phyloP scores from a whole-genome alignment of 495 filamentous ascomycete genomes.

The Tricharina praecox region DNA sequence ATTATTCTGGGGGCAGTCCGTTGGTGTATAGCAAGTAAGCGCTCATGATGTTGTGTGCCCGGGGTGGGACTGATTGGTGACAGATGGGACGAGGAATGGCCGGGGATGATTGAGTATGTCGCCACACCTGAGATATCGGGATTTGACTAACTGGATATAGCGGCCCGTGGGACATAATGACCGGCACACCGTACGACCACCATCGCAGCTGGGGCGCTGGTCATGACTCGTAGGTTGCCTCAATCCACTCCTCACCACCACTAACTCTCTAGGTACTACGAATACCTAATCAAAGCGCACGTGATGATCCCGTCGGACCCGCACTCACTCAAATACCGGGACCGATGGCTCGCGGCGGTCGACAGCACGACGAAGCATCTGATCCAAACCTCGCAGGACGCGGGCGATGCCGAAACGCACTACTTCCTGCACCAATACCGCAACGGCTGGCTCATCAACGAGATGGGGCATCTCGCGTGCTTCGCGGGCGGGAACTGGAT shows the following conservation, averaged over 20 bases:
- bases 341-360: conserved; percentile 28
- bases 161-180: conserved; percentile 24
- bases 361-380: conserved; percentile 27
- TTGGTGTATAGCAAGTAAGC: conserved; percentile 25
- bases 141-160: too few species aligned
- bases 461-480: conserved; percentile 29
- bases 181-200: conserved; percentile 18
- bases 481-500: conserved; percentile 29
- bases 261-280: conserved; percentile 20
- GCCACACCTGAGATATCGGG: too few species aligned
- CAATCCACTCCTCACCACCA: conserved; percentile 1
- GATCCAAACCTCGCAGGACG: background rate
- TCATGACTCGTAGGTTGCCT: conserved; percentile 25
- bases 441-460: conserved; percentile 22
- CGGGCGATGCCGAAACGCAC: background rate
- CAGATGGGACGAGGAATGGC: conserved; percentile 25
- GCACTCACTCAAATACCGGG: conserved; percentile 25
- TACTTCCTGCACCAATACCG: conserved; percentile 23
- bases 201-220: conserved; percentile 25
- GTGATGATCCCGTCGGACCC: conserved; percentile 21
- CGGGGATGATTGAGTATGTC: conserved; percentile 25
- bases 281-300: conserved; percentile 31
- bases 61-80: background rate
- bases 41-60: background rate
- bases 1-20: conserved; percentile 8